Evolutionary conservation across 352 stramenopile genomes (phyloP), one percentile per base, ranked within the genome.

Genomic region (Globisporangium cederbergense): DNA sequence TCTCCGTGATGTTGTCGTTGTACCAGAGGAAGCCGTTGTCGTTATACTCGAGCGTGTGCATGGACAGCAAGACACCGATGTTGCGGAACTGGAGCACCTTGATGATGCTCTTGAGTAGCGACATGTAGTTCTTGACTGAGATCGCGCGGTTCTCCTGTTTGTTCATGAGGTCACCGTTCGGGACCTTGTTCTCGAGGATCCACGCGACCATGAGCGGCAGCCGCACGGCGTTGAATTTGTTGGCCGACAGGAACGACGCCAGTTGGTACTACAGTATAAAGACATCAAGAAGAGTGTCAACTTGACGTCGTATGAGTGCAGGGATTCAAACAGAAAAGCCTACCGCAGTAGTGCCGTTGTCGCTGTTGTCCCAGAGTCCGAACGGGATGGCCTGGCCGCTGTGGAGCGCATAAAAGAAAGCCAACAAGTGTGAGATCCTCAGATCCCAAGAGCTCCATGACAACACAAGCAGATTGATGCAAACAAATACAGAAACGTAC

Each of bases 151-250:
- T 93, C 36, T 81, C 72, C 11, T 79, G 67, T 6, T 64, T 73
- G 60, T 86, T 86, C 43, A 87, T 81, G 28, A 87, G 62, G 16
- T 53, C 67, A 10, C 47, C 60, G 64, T 78, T 75, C 14, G 81
- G 81, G 11, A 75, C 60, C n/a, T 75, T 76, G 64, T 93, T 90
- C 2, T 72, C 76, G 18, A 93, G 62, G 49, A 93, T 81, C 68
- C 69, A 84, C 20, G 71, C 53, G 7, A 72, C 75, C 70, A 86
- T 90, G 18, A 93, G 75, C 7, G 83, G 83, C n/a, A 93, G 56
- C 0, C 83, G 81, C 10, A 92, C 78, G 16, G 78, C 73, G 43
- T 92, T 92, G 67, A 89, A 92, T n/a, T 91, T 89, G 79, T 92
- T 89, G 46, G 74, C 55, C 0, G 78, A 52, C 28, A 93, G 62